Percentiles rank a stretch among this genome's conserved stretches.
Evolutionary conservation across 169 alveolate species (phyloP).

Genomic region (Cryptosporidium tyzzeri): DNA sequence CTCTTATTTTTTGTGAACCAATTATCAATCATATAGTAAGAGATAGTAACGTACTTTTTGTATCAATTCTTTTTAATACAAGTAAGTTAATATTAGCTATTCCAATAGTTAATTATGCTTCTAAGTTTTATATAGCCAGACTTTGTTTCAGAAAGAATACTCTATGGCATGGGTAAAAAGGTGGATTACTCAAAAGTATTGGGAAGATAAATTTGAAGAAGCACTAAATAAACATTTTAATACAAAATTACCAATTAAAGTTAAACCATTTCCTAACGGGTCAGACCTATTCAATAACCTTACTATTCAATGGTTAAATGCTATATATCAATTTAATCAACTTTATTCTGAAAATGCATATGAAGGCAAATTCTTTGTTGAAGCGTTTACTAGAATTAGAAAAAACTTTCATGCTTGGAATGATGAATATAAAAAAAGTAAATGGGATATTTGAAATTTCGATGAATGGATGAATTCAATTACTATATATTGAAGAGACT

Average conservation of each 20-base stretch:
- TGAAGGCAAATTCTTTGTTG: neutral
- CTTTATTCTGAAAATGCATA: slow-evolving; percentile 3
- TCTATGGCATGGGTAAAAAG: slow-evolving; percentile 41
- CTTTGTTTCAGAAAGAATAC: slow-evolving; percentile 29
- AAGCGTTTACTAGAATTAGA: neutral
- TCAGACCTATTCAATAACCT: slow-evolving; percentile 13
- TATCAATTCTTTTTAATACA: slow-evolving; percentile 24
- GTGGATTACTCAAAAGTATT: slow-evolving; percentile 58
- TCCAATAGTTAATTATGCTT: neutral
- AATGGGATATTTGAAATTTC: slow-evolving; percentile 46
- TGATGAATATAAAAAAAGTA: neutral
- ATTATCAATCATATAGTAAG: neutral
- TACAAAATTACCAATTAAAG: neutral
- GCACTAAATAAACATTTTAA: neutral
- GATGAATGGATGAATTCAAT: neutral
- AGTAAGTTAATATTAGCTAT: slow-evolving; percentile 39
- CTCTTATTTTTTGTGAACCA: neutral
- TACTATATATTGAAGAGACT: slow-evolving; percentile 1
- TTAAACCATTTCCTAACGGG: slow-evolving; percentile 19
- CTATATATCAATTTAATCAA: slow-evolving; percentile 7
- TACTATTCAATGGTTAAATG: slow-evolving; percentile 29
- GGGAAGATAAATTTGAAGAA: slow-evolving; percentile 64
- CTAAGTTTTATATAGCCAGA: slow-evolving; percentile 35
- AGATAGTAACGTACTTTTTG: neutral
- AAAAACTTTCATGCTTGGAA: slow-evolving; percentile 36